Evolutionary conservation across 2,329 filamentous ascomycete species (phyloP).

Genomic region (Botrytis porri): DNA sequence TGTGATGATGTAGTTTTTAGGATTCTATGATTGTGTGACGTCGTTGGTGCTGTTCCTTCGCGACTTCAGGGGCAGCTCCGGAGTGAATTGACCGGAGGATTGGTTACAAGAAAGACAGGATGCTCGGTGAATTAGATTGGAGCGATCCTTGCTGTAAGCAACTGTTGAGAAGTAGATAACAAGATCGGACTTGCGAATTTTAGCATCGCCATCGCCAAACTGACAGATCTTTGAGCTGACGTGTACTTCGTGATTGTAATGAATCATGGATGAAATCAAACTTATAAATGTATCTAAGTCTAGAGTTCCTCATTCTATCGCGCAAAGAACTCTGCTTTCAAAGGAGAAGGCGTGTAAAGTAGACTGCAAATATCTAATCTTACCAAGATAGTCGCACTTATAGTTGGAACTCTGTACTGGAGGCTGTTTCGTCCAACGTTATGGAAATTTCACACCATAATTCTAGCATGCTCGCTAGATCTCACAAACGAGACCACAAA

Average conservation of each 20-base stretch:
- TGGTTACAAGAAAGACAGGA: not conserved
- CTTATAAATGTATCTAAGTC: not conserved
- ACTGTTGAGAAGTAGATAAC: not conserved
- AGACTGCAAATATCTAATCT: not conserved
- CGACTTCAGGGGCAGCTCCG: not conserved
- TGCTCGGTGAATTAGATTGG: no score
- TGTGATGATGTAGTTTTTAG: slow-evolving; percentile 5
- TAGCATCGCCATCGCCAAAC: not conserved
- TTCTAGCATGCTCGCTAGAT: not conserved
- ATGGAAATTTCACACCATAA: not conserved
- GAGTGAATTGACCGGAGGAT: not conserved
- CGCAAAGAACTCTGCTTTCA: not conserved
- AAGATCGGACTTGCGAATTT: not conserved
- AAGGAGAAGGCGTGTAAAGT: not conserved
- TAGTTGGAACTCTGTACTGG: not conserved
- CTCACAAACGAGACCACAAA: not conserved
- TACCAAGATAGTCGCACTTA: not conserved
- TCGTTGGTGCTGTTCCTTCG: not conserved
- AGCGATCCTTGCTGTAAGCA: not conserved
- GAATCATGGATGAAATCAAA: not conserved
- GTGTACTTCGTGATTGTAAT: no score
- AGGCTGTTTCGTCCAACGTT: no score
- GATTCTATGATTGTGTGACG: not conserved
- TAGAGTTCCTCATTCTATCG: not conserved
- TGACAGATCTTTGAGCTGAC: not conserved